A percentile compares a stretch with the other conserved stretches of the same genome.
phyloP scores from a whole-genome alignment of 805 yeast genomes.

The Candida dendrica region DNA sequence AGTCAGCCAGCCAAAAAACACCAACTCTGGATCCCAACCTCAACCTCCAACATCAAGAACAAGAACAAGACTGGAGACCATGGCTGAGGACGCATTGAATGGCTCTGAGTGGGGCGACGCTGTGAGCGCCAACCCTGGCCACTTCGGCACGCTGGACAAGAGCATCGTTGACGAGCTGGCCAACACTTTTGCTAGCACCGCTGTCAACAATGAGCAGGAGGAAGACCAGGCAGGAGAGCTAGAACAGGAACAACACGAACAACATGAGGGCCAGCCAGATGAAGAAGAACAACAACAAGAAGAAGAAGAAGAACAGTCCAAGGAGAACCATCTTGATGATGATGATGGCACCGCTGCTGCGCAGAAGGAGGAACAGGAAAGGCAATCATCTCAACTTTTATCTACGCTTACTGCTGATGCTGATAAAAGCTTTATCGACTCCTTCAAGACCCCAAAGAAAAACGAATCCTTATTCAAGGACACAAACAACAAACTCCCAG shows the following conservation, averaged over 20 bases:
- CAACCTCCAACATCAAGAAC: no score
- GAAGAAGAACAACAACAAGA: slow-evolving; percentile 6
- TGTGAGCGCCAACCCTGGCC: slow-evolving; percentile 28
- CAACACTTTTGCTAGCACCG: slow-evolving; percentile 8
- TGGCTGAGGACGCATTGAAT: slow-evolving; percentile 44
- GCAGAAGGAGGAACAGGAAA: no score
- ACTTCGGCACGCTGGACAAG: not conserved
- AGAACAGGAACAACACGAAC: slow-evolving; percentile 8
- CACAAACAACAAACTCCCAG: slow-evolving; percentile 7
- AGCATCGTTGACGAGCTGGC: slow-evolving; percentile 13
- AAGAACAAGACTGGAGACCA: slow-evolving; percentile 5
- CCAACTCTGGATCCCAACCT: no score
- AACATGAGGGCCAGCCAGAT: not conserved
- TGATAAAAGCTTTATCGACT: slow-evolving; percentile 14
- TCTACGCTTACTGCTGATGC: slow-evolving; percentile 36
- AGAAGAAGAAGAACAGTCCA: slow-evolving; percentile 1
- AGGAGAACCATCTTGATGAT: slow-evolving; percentile 3
- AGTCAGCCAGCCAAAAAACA: no score
- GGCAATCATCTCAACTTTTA: slow-evolving; percentile 11
- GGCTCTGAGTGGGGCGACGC: slow-evolving; percentile 59
- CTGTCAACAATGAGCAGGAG: slow-evolving; percentile 1
- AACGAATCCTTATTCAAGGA: slow-evolving; percentile 29
- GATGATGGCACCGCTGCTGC: not conserved
- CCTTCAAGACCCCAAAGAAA: slow-evolving; percentile 16
- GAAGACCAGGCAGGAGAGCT: slow-evolving; percentile 2